A percentile compares a stretch with the other conserved stretches of the same genome.
These are phyloP conservation scores for Neofusicoccum kwambonambiense DNA, from an alignment of 2,329 filamentous ascomycete genomes.

Conservation along the genomic window DNA sequence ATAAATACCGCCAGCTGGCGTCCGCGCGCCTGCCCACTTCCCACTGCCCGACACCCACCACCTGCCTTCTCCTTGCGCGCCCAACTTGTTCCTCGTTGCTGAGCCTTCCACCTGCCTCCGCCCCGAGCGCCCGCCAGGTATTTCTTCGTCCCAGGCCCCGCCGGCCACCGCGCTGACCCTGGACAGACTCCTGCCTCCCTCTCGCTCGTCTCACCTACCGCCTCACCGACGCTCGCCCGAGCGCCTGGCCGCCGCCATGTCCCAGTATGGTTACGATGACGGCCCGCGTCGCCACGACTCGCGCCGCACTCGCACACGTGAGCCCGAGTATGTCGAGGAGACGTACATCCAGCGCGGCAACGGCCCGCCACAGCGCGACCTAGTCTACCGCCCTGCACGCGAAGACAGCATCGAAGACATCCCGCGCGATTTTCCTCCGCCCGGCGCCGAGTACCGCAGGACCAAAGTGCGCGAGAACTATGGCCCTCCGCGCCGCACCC, in stretches of 20 bases:
- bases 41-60: neutral
- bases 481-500: conserved; percentile 56
- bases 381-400: conserved; percentile 54
- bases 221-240: neutral
- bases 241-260: conserved; percentile 36
- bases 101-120: neutral
- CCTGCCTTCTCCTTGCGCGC: conserved; percentile 9
- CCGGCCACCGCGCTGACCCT: neutral
- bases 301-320: conserved; percentile 43
- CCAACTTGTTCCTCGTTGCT: conserved; percentile 7
- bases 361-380: conserved; percentile 45
- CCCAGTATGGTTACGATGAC: conserved; percentile 51
- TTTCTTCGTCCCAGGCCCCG: neutral
- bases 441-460: conserved; percentile 50
- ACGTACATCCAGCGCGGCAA: conserved; percentile 49
- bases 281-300: conserved; percentile 41
- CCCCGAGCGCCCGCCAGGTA: neutral
- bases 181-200: neutral
- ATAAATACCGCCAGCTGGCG: conserved; percentile 9
- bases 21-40: conserved; percentile 10
- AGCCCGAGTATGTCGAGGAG: conserved; percentile 52
- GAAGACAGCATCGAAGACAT: conserved; percentile 86
- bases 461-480: conserved; percentile 50
- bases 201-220: neutral
- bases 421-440: conserved; percentile 78